Evolutionary conservation across 768 basidiomycete species (phyloP).

Genomic region (Lactarius psammicola): DNA sequence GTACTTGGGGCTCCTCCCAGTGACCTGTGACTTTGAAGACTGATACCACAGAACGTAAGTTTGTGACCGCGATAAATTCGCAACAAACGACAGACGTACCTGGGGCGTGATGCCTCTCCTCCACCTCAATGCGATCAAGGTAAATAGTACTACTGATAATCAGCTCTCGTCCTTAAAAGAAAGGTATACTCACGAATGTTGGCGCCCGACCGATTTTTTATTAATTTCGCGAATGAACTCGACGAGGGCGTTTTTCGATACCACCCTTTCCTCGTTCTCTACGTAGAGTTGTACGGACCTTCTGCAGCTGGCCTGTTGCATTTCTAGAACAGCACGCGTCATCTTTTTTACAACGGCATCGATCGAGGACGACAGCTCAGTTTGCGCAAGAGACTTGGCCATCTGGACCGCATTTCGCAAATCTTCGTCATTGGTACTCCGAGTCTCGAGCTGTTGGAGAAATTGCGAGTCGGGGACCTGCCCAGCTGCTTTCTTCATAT

Average conservation of each 20-base stretch:
- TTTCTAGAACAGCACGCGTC: not conserved
- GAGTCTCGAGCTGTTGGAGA: constrained; percentile 9
- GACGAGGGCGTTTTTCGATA: not conserved
- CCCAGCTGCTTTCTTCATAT: constrained; percentile 9
- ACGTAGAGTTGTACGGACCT: constrained; percentile 1
- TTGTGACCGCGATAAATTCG: not conserved
- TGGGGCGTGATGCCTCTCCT: not conserved
- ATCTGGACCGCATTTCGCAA: not conserved
- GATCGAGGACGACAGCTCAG: constrained; percentile 8
- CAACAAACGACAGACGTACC: not conserved
- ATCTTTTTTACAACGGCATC: constrained; percentile 1
- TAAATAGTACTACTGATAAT: not conserved
- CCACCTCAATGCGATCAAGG: not conserved
- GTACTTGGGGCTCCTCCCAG: not conserved
- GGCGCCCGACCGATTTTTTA: not conserved
- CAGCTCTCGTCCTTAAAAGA: not conserved
- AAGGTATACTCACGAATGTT: not conserved
- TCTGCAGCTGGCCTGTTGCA: constrained; percentile 15
- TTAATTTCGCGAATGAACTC: constrained; percentile 17
- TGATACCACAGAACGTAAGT: not conserved
- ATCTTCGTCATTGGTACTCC: not conserved
- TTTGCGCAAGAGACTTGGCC: not conserved
- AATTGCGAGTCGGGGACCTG: constrained; percentile 13
- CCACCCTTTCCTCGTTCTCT: not conserved
- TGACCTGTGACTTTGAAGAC: constrained; percentile 10